phyloP scores from a whole-genome alignment of 1,284 basidiomycete genomes.

The Pyrrhoderma noxium region DNA sequence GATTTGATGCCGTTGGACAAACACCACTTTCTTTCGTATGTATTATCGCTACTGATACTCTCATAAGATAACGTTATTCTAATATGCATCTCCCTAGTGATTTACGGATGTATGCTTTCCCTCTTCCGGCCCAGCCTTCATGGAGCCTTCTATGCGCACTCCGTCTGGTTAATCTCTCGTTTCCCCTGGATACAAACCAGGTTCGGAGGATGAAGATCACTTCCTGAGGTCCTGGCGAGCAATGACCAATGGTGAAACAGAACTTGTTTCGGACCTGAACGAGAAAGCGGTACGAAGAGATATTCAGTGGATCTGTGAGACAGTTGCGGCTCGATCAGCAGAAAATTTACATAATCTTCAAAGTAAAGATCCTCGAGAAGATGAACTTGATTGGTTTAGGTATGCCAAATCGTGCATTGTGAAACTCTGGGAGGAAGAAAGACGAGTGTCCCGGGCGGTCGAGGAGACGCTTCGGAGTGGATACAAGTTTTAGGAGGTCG shows the following conservation, averaged over 20 bases:
- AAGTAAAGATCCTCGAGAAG: slow-evolving; percentile 13
- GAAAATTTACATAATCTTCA: slow-evolving; percentile 20
- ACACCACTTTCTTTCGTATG: slow-evolving; percentile 74
- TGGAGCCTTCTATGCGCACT: slow-evolving; percentile 68
- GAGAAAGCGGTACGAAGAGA: slow-evolving; percentile 36
- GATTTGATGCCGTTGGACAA: slow-evolving; percentile 45
- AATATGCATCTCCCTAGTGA: too few species aligned
- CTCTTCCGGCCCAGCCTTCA: slow-evolving; percentile 61
- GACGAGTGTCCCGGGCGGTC: slow-evolving; percentile 44
- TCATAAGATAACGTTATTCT: too few species aligned
- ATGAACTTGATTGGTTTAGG: slow-evolving; percentile 24
- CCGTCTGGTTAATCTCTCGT: slow-evolving; percentile 48
- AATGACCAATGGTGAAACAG: slow-evolving; percentile 40
- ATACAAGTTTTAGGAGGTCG: not conserved
- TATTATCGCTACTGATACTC: too few species aligned
- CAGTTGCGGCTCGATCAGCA: slow-evolving; percentile 19
- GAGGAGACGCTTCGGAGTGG: slow-evolving; percentile 21
- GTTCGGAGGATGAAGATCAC: slow-evolving; percentile 24
- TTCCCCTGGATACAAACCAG: slow-evolving; percentile 15
- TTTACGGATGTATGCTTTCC: slow-evolving; percentile 62
- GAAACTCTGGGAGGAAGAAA: slow-evolving; percentile 43
- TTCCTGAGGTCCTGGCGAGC: slow-evolving; percentile 46
- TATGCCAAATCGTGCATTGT: slow-evolving; percentile 30
- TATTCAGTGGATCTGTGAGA: slow-evolving; percentile 31
- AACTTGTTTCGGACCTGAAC: slow-evolving; percentile 39